phyloP scores from a whole-genome alignment of 495 filamentous ascomycete species.

The Astrothelium subdiscretum region DNA sequence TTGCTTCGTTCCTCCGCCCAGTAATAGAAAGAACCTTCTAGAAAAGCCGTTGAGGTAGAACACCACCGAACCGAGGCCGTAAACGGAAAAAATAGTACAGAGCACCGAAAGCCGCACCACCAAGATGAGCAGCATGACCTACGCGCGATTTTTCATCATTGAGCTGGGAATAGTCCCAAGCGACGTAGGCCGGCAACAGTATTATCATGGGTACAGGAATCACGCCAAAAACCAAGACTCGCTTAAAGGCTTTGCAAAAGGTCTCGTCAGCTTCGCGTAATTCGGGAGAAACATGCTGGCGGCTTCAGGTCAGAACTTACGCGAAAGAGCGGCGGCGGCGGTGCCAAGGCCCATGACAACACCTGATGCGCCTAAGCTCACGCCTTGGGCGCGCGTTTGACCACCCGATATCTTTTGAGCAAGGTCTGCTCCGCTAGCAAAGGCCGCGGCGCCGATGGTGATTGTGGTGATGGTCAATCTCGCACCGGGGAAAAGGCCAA shows the following conservation, averaged over 20 bases:
- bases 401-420: constrained; percentile 1
- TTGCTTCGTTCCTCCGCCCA: too few relatives aligned
- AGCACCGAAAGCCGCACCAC: constrained; percentile 21
- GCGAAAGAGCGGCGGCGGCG: constrained; percentile 9
- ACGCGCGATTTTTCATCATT: constrained; percentile 5
- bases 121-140: constrained; percentile 28
- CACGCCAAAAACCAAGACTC: constrained; percentile 18
- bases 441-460: constrained; percentile 18
- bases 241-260: background rate
- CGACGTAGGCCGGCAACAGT: constrained; percentile 16
- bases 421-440: constrained; percentile 10
- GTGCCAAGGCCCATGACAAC: constrained; percentile 24
- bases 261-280: background rate
- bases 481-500: constrained; percentile 14
- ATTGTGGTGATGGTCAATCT: constrained; percentile 9
- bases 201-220: constrained; percentile 24
- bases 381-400: background rate
- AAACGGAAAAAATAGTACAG: constrained; percentile 20
- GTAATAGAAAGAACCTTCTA: too few relatives aligned
- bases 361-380: constrained; percentile 21
- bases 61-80: constrained; percentile 9
- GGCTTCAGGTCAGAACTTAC: background rate
- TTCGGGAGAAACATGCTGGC: background rate
- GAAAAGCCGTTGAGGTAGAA: too few relatives aligned
- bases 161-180: constrained; percentile 21